These are phyloP conservation scores for Asterochloris erici DNA, from an alignment of 139 green algal species.

Conservation along the genomic window DNA sequence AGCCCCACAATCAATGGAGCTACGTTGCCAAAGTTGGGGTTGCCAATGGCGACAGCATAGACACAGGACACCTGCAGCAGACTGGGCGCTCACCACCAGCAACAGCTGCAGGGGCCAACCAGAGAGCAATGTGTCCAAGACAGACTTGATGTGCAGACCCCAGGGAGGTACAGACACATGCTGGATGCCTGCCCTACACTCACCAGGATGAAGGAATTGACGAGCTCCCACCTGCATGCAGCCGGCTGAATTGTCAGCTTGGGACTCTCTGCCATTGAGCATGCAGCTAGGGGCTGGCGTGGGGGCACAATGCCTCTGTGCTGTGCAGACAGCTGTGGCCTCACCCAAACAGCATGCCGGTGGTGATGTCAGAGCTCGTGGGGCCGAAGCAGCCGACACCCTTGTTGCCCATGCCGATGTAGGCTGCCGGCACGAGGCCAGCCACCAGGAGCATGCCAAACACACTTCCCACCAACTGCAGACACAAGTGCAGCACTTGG, in stretches of 20 bases:
- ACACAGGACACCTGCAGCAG: conserved; percentile 51
- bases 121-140: not conserved
- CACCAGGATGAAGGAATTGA: too few relatives aligned
- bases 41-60: conserved; percentile 45
- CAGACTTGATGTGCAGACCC: not conserved
- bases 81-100: not conserved
- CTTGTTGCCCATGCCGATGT: conserved; percentile 29
- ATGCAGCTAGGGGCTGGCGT: too few relatives aligned
- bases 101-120: not conserved
- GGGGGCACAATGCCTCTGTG: too few relatives aligned
- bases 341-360: conserved; percentile 58
- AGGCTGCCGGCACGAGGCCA: conserved; percentile 6
- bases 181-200: too few relatives aligned
- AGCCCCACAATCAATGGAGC: conserved; percentile 35
- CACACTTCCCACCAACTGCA: not conserved
- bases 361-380: not conserved
- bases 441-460: conserved; percentile 43
- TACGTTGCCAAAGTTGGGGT: conserved; percentile 42
- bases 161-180: too few relatives aligned
- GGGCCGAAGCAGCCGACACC: conserved; percentile 21
- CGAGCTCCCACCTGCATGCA: too few relatives aligned
- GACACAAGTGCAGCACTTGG: too few relatives aligned
- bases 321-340: conserved; percentile 24
- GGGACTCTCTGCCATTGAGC: too few relatives aligned
- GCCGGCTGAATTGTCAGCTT: too few relatives aligned